A percentile compares a stretch with the other conserved stretches of the same genome.
Conservation (phyloP, 179 eudicot species). For the Gypsophila paniculata region DNA sequence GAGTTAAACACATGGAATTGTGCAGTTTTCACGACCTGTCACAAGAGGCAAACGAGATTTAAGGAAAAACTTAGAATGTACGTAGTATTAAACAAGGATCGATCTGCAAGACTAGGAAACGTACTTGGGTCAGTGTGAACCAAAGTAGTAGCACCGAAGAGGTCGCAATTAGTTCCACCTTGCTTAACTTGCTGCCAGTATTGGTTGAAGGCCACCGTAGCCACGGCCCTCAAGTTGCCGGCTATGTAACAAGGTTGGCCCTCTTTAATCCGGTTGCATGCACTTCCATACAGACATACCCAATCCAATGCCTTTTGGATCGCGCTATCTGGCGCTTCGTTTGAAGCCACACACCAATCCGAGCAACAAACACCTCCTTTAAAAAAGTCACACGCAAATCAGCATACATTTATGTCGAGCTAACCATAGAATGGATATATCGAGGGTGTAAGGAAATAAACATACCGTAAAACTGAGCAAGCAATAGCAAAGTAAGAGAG, state of each 20-base stretch:
- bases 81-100: background rate
- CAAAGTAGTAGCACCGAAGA: constrained; percentile 21
- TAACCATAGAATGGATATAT: no score
- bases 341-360: constrained; percentile 27
- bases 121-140: constrained; percentile 27
- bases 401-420: background rate
- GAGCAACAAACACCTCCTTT: constrained; percentile 17
- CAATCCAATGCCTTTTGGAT: constrained; percentile 25
- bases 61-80: background rate
- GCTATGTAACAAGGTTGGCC: constrained; percentile 18
- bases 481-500: constrained; percentile 7
- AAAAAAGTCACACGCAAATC: background rate
- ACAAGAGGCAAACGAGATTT: background rate
- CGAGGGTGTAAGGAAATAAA: background rate
- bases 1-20: constrained; percentile 22
- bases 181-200: constrained; percentile 28
- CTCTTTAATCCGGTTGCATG: constrained; percentile 21
- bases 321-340: constrained; percentile 12
- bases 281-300: constrained; percentile 23
- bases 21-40: constrained; percentile 25
- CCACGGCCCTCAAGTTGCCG: constrained; percentile 22
- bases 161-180: constrained; percentile 14
- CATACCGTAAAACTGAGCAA: constrained; percentile 17
- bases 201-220: constrained; percentile 27
- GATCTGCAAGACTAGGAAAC: constrained; percentile 1